phyloP scores from a whole-genome alignment of 495 filamentous ascomycete species.

The Lichina pygmaea region DNA sequence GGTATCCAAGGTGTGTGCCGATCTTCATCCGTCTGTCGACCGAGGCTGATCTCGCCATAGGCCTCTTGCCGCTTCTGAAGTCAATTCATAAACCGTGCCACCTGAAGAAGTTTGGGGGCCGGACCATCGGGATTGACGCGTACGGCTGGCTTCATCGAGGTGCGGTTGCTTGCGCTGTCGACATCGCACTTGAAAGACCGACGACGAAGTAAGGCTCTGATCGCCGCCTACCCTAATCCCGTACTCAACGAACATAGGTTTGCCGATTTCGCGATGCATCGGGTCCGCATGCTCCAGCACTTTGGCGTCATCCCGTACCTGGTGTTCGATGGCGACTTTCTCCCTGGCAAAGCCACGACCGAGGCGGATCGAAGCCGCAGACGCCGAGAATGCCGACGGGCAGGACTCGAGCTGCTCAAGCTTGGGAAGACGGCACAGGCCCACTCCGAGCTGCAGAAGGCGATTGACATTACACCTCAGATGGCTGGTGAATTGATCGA shows the following conservation, averaged over 20 bases:
- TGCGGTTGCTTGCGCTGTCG: slow-evolving; percentile 69
- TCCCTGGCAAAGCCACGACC: slow-evolving; percentile 88
- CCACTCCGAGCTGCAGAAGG: slow-evolving; percentile 72
- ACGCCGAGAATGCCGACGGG: slow-evolving; percentile 43
- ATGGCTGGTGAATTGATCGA: slow-evolving; percentile 89
- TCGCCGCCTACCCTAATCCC: neutral
- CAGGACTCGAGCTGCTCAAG: slow-evolving; percentile 52
- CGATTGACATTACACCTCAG: slow-evolving; percentile 81
- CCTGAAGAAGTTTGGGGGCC: slow-evolving; percentile 64
- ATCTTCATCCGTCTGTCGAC: neutral
- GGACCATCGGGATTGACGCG: slow-evolving; percentile 78
- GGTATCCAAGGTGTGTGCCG: slow-evolving; percentile 35
- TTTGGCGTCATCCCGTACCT: slow-evolving; percentile 82
- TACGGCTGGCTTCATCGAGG: slow-evolving; percentile 98
- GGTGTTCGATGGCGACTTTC: slow-evolving; percentile 85
- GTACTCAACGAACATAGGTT: slow-evolving; percentile 24
- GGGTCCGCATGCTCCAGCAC: slow-evolving; percentile 75
- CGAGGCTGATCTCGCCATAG: slow-evolving; percentile 19
- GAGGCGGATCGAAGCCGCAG: slow-evolving; percentile 42
- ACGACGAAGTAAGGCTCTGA: slow-evolving; percentile 42
- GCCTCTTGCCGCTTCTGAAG: slow-evolving; percentile 74
- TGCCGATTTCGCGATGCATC: slow-evolving; percentile 74
- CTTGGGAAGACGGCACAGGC: slow-evolving; percentile 61
- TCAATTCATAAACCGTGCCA: slow-evolving; percentile 79
- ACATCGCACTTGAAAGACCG: slow-evolving; percentile 66